These are phyloP conservation scores for Mycena belliarum DNA, from an alignment of 768 basidiomycete genomes.

Conservation along the genomic window DNA sequence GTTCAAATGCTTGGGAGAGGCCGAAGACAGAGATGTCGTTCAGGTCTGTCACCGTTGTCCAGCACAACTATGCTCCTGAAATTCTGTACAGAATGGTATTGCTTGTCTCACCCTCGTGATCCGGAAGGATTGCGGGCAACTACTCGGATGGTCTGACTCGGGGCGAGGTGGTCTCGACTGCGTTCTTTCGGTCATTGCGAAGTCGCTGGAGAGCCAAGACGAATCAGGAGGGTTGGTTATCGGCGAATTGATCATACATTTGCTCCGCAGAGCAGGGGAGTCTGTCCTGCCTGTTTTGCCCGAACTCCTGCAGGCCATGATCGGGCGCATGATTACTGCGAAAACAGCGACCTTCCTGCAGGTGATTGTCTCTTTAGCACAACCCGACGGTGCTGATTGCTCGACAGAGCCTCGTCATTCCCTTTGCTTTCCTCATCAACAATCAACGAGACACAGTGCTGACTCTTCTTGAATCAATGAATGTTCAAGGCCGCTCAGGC, in stretches of 20 bases:
- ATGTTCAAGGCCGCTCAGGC: conserved; percentile 58
- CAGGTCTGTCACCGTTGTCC: conserved; percentile 50
- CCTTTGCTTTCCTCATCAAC: conserved; percentile 91
- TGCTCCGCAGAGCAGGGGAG: conserved; percentile 81
- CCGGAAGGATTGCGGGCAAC: conserved; percentile 82
- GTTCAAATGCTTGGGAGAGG: conserved; percentile 63
- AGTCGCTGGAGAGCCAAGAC: conserved; percentile 73
- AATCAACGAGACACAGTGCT: conserved; percentile 83
- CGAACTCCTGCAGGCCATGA: conserved; percentile 83
- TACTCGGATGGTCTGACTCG: conserved; percentile 73
- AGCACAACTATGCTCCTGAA: background rate
- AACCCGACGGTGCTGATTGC: conserved; percentile 1
- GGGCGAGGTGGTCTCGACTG: conserved; percentile 77
- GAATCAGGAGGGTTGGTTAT: conserved; percentile 93
- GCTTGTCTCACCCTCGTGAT: conserved; percentile 79
- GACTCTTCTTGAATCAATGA: conserved; percentile 69
- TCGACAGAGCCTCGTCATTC: conserved; percentile 79
- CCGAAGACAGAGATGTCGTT: conserved; percentile 86
- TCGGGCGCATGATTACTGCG: conserved; percentile 76
- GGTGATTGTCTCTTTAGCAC: conserved; percentile 38
- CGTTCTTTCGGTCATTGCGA: conserved; percentile 74
- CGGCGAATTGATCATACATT: conserved; percentile 92
- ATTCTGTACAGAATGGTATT: conserved; percentile 69
- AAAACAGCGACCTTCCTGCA: conserved; percentile 92
- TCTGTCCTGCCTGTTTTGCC: conserved; percentile 83